phyloP scores from a whole-genome alignment of 208 protist species.

The Acanthamoeba culbertsoni region DNA sequence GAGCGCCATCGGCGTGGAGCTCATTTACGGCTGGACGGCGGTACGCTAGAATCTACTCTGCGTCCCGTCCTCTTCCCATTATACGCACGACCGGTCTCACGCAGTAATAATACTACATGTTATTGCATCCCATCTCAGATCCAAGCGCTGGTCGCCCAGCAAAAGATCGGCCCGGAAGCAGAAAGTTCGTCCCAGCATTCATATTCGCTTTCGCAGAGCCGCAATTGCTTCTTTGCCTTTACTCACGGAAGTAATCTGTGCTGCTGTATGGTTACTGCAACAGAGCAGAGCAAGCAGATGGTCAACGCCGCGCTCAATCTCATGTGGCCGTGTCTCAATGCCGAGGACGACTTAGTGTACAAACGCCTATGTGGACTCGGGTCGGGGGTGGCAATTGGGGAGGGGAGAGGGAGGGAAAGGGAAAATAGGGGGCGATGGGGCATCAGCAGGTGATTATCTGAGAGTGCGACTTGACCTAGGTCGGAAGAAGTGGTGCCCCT shows the following conservation, averaged over 20 bases:
- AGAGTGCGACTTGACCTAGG: too few relatives aligned
- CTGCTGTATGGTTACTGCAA: not conserved
- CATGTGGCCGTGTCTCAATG: constrained; percentile 6
- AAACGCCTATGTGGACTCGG: too few relatives aligned
- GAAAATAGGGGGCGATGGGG: too few relatives aligned
- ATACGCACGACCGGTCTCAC: not conserved
- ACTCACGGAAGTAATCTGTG: not conserved
- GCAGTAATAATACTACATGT: too few relatives aligned
- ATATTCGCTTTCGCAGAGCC: not conserved
- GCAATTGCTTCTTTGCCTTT: not conserved
- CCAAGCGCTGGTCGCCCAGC: not conserved
- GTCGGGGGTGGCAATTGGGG: too few relatives aligned
- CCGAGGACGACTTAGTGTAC: constrained; percentile 15
- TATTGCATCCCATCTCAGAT: not conserved
- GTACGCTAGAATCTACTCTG: not conserved
- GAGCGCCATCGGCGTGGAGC: not conserved
- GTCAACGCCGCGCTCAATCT: not conserved
- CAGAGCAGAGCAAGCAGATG: not conserved
- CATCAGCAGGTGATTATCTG: too few relatives aligned
- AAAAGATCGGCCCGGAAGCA: not conserved
- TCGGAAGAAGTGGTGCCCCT: constrained; percentile 2
- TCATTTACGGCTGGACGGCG: constrained; percentile 23
- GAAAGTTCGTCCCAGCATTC: not conserved
- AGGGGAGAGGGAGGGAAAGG: too few relatives aligned
- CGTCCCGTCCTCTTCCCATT: not conserved